Percentiles rank a stretch among this genome's conserved stretches.
These are phyloP conservation scores for Zymoseptoria tritici DNA, from an alignment of 2,329 filamentous ascomycete genomes.

Conservation along the genomic window DNA sequence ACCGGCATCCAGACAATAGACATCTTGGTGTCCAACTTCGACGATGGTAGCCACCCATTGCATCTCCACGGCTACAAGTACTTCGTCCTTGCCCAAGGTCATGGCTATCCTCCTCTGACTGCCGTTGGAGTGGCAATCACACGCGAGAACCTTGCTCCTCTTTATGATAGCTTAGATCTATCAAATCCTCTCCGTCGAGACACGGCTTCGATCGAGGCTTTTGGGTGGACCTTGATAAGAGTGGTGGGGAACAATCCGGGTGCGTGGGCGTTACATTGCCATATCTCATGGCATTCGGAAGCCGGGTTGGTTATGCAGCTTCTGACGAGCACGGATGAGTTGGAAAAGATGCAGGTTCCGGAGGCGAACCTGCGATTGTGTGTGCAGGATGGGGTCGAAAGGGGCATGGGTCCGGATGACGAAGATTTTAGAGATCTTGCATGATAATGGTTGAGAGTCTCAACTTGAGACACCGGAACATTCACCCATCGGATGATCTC, in stretches of 20 bases:
- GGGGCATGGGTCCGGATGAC: slow-evolving; percentile 45
- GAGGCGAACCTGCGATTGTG: slow-evolving; percentile 43
- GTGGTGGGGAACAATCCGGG: slow-evolving; percentile 53
- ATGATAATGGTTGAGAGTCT: not conserved
- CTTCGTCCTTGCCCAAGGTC: slow-evolving; percentile 30
- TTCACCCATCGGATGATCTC: not conserved
- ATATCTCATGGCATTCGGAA: slow-evolving; percentile 53
- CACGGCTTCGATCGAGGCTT: slow-evolving; percentile 47
- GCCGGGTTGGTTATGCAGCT: slow-evolving; percentile 56
- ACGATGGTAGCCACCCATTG: slow-evolving; percentile 31
- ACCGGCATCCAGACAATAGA: slow-evolving; percentile 31
- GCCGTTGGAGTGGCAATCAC: slow-evolving; percentile 17
- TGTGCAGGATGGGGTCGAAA: slow-evolving; percentile 40
- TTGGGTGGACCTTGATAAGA: slow-evolving; percentile 49
- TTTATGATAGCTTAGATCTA: slow-evolving; percentile 31
- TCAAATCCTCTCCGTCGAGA: slow-evolving; percentile 44
- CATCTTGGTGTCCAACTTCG: slow-evolving; percentile 27
- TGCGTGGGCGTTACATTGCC: slow-evolving; percentile 53
- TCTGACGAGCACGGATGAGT: slow-evolving; percentile 41
- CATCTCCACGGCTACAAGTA: slow-evolving; percentile 34
- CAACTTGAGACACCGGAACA: not conserved
- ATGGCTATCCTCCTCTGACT: slow-evolving; percentile 20
- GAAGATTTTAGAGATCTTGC: slow-evolving; percentile 25
- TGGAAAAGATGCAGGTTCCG: slow-evolving; percentile 40
- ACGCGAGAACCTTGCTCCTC: slow-evolving; percentile 21